These are phyloP conservation scores for Ophiocordyceps unilateralis DNA, from an alignment of 2,329 filamentous ascomycete genomes.

Conservation along the genomic window DNA sequence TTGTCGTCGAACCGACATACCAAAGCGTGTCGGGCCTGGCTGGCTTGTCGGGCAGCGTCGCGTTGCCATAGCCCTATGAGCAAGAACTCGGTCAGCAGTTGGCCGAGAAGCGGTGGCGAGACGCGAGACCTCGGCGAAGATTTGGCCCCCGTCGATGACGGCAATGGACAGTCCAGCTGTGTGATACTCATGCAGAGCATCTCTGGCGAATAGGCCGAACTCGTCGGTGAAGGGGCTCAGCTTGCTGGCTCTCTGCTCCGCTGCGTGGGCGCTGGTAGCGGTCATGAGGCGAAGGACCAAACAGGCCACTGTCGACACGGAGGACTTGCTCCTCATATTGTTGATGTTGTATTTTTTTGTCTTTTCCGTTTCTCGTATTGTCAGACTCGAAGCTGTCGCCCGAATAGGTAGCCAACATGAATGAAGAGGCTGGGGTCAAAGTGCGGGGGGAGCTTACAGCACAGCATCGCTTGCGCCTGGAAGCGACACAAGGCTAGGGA, in stretches of 20 bases:
- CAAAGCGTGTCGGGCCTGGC: slow-evolving; percentile 31
- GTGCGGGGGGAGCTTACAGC: background rate
- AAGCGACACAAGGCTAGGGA: too few relatives aligned
- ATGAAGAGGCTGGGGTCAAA: background rate
- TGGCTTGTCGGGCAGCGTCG: slow-evolving; percentile 19
- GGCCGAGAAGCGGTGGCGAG: too few relatives aligned
- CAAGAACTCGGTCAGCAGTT: too few relatives aligned
- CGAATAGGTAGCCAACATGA: background rate
- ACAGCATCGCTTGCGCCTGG: too few relatives aligned
- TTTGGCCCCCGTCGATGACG: slow-evolving; percentile 9
- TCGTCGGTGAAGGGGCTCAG: slow-evolving; percentile 5
- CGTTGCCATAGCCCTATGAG: slow-evolving; percentile 12
- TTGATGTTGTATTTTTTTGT: background rate
- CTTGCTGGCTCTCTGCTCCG: background rate
- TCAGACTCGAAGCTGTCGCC: background rate
- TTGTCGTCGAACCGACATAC: slow-evolving; percentile 37
- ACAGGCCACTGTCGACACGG: background rate
- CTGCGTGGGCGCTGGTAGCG: background rate
- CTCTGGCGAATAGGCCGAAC: slow-evolving; percentile 4
- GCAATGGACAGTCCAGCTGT: slow-evolving; percentile 11
- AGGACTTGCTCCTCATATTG: background rate
- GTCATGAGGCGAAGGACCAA: background rate
- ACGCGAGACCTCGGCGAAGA: slow-evolving; percentile 10
- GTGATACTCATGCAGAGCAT: slow-evolving; percentile 9
- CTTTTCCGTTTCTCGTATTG: background rate